Base-by-base conservation (phyloP, 75 land plant genomes). In the Cryptomeria japonica region DNA sequence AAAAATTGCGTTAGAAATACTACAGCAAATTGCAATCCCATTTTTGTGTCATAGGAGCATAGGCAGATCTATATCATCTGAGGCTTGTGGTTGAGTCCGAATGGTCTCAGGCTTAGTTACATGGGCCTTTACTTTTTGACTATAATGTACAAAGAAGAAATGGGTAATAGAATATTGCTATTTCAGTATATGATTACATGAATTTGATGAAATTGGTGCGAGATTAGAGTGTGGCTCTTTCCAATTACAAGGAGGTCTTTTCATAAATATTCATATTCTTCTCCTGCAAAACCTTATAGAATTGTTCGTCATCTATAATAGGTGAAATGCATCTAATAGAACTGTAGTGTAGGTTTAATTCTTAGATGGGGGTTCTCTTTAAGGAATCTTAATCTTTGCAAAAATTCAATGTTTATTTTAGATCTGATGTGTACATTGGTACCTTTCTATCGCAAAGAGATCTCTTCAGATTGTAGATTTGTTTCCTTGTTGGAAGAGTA, bases 131-230 rank as follows among this genome's bases (percentile, higher is more conserved):
- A n/a, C 47, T 44, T n/a, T 39, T 79, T 79, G 82, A 41, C 84
- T 46, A 28, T 82, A 82, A 42, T 82, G 84, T 82, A 82, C 84
- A 82, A 46, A 82, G 84, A 46, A 82, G 84, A 46, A 42, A 80
- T 80, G 51, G 53, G 53, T 44, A 82, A 8, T 46, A n/a, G 51
- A 44, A 13, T 82, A 82, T 46, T 28, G 32, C 47, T 44, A 28
- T 82, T 44, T 28, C 44, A 39, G 44, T 79, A 38, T 79, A 41
- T 79, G 46, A 41, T 79, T 42, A 77, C 38, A 18, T 78, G 14
- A 15, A 38, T 36, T 77, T 77, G 12, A 61, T 22, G 31, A 56
- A 56, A 56, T 18, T 15, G 61, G 61, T 56, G 22, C 3, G 61
- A 56, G 61, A 56, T 56, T 56, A 18, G 61, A 16, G 61, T 15